Conservation (phyloP, 139 green algal species). For the Parachlorella kessleri region DNA sequence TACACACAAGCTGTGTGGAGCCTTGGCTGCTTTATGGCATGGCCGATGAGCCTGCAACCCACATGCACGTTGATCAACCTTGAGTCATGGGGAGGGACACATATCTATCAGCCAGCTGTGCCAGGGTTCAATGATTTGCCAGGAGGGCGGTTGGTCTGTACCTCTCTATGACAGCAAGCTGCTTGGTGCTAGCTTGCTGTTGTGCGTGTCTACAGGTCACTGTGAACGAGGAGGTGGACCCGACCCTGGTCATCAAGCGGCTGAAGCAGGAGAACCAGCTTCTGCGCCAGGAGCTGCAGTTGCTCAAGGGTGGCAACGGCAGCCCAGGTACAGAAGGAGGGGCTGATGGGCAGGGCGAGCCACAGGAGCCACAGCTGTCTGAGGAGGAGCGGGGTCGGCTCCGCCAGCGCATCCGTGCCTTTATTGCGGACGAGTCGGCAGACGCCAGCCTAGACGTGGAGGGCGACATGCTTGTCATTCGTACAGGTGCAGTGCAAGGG, state of each 20-base stretch:
- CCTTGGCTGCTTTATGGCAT: no score
- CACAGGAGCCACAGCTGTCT: slow-evolving; percentile 65
- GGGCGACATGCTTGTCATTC: slow-evolving; percentile 78
- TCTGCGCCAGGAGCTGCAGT: slow-evolving; percentile 78
- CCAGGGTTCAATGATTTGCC: no score
- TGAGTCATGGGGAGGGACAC: no score
- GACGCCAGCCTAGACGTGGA: slow-evolving; percentile 59
- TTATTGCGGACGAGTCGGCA: slow-evolving; percentile 45
- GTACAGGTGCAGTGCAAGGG: no score
- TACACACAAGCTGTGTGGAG: no score
- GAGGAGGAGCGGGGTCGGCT: slow-evolving; percentile 67
- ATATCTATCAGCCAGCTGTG: no score
- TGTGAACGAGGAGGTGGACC: slow-evolving; percentile 93
- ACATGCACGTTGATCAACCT: no score
- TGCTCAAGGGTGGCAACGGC: slow-evolving; percentile 49
- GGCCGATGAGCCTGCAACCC: no score
- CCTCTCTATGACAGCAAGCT: no score
- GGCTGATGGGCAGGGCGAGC: slow-evolving; percentile 44
- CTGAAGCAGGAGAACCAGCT: slow-evolving; percentile 76
- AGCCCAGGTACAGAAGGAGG: not conserved
- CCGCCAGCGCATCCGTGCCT: slow-evolving; percentile 56
- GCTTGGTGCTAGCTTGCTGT: no score
- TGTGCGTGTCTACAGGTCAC: slow-evolving; percentile 65
- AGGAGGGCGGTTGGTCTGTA: no score
- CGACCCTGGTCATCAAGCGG: slow-evolving; percentile 71